phyloP scores from a whole-genome alignment of 495 filamentous ascomycete genomes.

The Hypoxylon trugodes region DNA sequence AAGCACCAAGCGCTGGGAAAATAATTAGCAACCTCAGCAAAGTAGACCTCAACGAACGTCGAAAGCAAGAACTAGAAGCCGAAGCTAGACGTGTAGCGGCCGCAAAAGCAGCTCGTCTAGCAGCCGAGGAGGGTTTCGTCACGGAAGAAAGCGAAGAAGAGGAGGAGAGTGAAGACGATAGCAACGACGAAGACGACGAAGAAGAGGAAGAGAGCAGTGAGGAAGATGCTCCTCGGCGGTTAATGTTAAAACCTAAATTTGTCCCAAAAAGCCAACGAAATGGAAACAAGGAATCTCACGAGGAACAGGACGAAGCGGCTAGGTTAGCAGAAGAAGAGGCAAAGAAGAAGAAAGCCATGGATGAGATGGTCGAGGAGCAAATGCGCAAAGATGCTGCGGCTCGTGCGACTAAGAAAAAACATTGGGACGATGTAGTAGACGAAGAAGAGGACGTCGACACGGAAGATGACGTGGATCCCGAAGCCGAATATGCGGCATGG shows the following conservation, averaged over 20 bases:
- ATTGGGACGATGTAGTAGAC: slow-evolving; percentile 89
- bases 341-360: slow-evolving; percentile 70
- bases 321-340: slow-evolving; percentile 58
- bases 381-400: slow-evolving; percentile 81
- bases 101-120: slow-evolving; percentile 52
- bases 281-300: slow-evolving; percentile 29
- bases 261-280: slow-evolving; percentile 82
- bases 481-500: slow-evolving; percentile 91
- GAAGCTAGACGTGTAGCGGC: slow-evolving; percentile 54
- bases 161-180: slow-evolving; percentile 45
- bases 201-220: slow-evolving; percentile 63
- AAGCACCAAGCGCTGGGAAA: slow-evolving; percentile 63
- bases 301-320: slow-evolving; percentile 42
- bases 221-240: slow-evolving; percentile 76
- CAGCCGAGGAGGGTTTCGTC: slow-evolving; percentile 78
- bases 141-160: slow-evolving; percentile 65
- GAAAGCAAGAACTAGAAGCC: slow-evolving; percentile 45
- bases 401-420: slow-evolving; percentile 75
- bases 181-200: slow-evolving; percentile 47
- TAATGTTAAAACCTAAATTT: slow-evolving; percentile 89
- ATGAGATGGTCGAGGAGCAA: slow-evolving; percentile 86
- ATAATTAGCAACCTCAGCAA: slow-evolving; percentile 70
- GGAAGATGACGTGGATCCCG: slow-evolving; percentile 84
- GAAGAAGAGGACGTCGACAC: slow-evolving; percentile 85
- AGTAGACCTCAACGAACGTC: slow-evolving; percentile 69